Evolutionary conservation across 2,329 filamentous ascomycete species (phyloP).

Genomic region (Cadophora sp.): DNA sequence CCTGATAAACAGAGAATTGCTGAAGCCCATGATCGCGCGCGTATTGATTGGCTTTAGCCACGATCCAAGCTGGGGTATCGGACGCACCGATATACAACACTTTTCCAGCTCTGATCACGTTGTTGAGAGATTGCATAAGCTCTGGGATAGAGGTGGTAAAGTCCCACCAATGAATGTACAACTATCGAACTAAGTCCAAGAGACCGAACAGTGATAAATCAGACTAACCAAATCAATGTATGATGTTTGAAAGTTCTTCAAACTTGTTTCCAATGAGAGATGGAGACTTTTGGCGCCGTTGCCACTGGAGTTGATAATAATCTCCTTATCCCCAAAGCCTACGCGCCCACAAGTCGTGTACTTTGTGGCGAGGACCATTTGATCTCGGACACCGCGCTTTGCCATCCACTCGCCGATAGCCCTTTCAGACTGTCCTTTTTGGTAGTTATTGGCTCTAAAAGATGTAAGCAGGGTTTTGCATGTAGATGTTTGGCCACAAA

Average conservation of each 20-base stretch:
- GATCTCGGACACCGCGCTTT: slow-evolving; percentile 53
- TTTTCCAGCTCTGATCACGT: slow-evolving; percentile 63
- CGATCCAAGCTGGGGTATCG: slow-evolving; percentile 73
- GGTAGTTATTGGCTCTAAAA: slow-evolving; percentile 55
- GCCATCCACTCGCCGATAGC: slow-evolving; percentile 65
- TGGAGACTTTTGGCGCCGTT: slow-evolving; percentile 26
- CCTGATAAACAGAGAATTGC: slow-evolving; percentile 72
- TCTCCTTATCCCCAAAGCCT: slow-evolving; percentile 41
- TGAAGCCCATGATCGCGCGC: slow-evolving; percentile 68
- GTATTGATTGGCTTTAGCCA: slow-evolving; percentile 67
- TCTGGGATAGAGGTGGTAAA: slow-evolving; percentile 67
- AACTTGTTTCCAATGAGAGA: slow-evolving; percentile 16
- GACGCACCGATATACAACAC: slow-evolving; percentile 70
- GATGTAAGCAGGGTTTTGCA: slow-evolving; percentile 44
- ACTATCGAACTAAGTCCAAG: slow-evolving; percentile 4
- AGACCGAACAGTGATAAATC: background rate
- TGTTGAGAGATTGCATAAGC: slow-evolving; percentile 70
- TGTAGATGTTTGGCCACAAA: background rate
- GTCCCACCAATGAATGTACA: slow-evolving; percentile 48
- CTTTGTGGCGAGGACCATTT: slow-evolving; percentile 60
- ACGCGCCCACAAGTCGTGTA: slow-evolving; percentile 41
- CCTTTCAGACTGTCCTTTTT: slow-evolving; percentile 60
- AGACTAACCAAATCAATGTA: slow-evolving; percentile 22
- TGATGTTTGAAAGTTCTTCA: slow-evolving; percentile 20
- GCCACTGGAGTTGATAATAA: slow-evolving; percentile 20